Conservation (phyloP, 768 basidiomycete species). For the Suillus sp. region DNA sequence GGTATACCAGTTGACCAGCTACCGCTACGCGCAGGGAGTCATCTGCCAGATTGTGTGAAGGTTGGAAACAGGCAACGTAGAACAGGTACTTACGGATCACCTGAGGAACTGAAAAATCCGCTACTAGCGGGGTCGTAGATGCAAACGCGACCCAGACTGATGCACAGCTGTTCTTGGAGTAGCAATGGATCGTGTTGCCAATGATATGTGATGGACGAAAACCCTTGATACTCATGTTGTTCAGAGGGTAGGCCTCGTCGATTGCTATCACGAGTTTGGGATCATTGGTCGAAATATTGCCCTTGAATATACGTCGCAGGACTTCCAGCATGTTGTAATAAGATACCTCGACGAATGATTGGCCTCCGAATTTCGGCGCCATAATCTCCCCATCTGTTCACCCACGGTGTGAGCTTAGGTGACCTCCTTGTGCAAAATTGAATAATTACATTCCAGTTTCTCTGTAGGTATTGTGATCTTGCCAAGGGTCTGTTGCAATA, state of each 20-base stretch:
- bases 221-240: neutral
- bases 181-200: neutral
- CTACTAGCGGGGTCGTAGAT: conserved; percentile 9
- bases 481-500: too few relatives aligned
- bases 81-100: neutral
- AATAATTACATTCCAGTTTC: too few relatives aligned
- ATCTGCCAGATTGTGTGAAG: neutral
- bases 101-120: conserved; percentile 3
- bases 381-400: too few relatives aligned
- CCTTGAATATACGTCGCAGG: too few relatives aligned
- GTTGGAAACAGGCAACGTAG: neutral
- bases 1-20: neutral
- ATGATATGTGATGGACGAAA: neutral
- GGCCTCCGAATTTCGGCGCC: neutral
- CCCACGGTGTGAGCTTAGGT: too few relatives aligned
- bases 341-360: neutral
- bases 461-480: too few relatives aligned
- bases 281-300: neutral
- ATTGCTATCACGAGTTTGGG: conserved; percentile 3
- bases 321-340: too few relatives aligned
- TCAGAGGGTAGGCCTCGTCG: conserved; percentile 6
- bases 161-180: neutral
- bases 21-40: conserved; percentile 1
- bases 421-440: too few relatives aligned
- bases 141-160: conserved; percentile 9